Conservation (phyloP, 2,329 filamentous ascomycete genomes). For the Geosmithia morbida region DNA sequence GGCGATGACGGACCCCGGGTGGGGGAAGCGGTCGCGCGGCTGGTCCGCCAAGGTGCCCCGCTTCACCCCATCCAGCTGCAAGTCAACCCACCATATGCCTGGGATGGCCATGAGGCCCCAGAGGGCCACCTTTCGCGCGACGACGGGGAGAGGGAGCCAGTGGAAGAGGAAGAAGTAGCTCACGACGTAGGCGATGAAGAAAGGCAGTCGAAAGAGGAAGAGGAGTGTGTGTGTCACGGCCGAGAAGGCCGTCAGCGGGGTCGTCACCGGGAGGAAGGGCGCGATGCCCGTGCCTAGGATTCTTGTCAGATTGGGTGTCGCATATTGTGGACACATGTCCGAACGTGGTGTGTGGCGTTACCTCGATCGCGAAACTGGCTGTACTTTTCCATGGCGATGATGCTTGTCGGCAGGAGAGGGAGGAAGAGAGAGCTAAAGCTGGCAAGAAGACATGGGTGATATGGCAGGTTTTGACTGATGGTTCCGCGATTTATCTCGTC, state of each 20-base stretch:
- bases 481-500: no score
- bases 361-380: constrained; percentile 87
- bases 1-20: constrained; percentile 69
- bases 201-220: constrained; percentile 66
- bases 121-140: constrained; percentile 65
- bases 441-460: no score
- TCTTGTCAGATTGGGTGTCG: constrained; percentile 4
- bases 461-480: no score
- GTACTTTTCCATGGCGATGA: constrained; percentile 69
- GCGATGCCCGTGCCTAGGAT: constrained; percentile 78
- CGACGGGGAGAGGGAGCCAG: constrained; percentile 53
- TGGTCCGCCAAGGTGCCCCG: constrained; percentile 74
- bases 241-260: constrained; percentile 47
- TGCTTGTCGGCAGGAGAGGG: no score
- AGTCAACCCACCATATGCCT: constrained; percentile 94
- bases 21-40: constrained; percentile 59
- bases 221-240: constrained; percentile 54
- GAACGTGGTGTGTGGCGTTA: constrained; percentile 16
- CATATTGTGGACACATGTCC: background rate
- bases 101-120: constrained; percentile 82
- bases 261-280: constrained; percentile 76
- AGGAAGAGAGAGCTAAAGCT: no score
- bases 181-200: constrained; percentile 53
- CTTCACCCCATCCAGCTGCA: constrained; percentile 95
- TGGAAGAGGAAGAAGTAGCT: constrained; percentile 73